A percentile compares a stretch with the other conserved stretches of the same genome.
Conservation (phyloP, 2,329 filamentous ascomycete species). For the Sclerotiophoma versabilis region DNA sequence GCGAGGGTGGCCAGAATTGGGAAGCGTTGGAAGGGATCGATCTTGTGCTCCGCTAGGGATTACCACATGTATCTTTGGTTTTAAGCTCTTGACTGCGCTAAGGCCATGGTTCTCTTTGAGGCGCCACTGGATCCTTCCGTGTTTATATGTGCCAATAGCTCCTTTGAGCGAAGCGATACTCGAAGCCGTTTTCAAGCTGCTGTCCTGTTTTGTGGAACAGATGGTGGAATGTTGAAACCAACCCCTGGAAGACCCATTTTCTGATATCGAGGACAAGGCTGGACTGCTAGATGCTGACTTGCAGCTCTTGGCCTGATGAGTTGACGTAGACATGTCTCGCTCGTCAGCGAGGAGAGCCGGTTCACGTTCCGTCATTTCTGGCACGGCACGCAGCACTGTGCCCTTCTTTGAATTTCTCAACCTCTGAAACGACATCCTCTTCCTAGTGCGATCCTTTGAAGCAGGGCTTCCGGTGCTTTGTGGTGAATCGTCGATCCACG, state of each 20-base stretch:
- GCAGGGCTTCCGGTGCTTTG: constrained; percentile 11
- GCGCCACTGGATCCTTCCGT: constrained; percentile 54
- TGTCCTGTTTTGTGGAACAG: constrained; percentile 21
- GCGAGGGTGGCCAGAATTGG: constrained; percentile 34
- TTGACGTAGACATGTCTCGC: constrained; percentile 45
- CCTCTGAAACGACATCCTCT: constrained; percentile 32
- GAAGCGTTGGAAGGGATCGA: constrained; percentile 39
- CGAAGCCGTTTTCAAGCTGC: constrained; percentile 35
- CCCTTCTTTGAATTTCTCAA: constrained; percentile 32
- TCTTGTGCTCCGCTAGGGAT: constrained; percentile 44
- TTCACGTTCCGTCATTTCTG: constrained; percentile 30
- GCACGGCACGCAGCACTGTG: constrained; percentile 48
- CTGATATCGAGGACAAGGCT: constrained; percentile 25
- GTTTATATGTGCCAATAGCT: constrained; percentile 55
- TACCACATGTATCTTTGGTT: constrained; percentile 47
- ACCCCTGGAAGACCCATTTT: constrained; percentile 21
- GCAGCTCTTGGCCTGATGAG: constrained; percentile 24
- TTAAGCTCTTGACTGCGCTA: constrained; percentile 27
- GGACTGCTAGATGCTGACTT: constrained; percentile 26
- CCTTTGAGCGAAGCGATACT: constrained; percentile 31
- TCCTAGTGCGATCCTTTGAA: constrained; percentile 11
- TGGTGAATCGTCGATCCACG: constrained; percentile 3
- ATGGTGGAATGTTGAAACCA: constrained; percentile 29
- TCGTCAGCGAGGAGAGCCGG: constrained; percentile 46
- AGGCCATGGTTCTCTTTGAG: constrained; percentile 24